Evolutionary conservation across 441 rosid species (phyloP).

Genomic region (Capsella rubella): DNA sequence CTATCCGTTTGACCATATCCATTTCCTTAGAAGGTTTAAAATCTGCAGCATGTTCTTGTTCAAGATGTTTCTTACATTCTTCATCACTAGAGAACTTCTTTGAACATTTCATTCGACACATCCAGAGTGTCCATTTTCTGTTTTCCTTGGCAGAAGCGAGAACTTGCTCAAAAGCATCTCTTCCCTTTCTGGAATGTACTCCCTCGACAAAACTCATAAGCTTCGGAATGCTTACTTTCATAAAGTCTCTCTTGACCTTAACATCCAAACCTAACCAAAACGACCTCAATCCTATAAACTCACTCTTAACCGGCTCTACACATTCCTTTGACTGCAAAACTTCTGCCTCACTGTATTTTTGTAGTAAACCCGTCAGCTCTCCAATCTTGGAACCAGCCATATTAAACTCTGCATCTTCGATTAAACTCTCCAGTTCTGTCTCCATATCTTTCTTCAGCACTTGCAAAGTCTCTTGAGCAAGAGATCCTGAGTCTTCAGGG

Average conservation of each 20-base stretch:
- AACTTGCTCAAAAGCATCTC: background rate
- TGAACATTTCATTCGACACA: background rate
- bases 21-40: background rate
- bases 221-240: slow-evolving; percentile 27
- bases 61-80: slow-evolving; percentile 14
- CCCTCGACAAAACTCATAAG: slow-evolving; percentile 8
- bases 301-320: background rate
- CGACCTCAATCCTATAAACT: slow-evolving; percentile 6
- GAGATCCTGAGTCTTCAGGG: background rate
- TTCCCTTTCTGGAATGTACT: background rate
- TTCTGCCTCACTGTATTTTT: background rate
- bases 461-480: background rate
- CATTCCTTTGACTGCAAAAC: background rate
- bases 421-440: background rate
- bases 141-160: slow-evolving; percentile 2
- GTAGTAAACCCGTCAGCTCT: background rate
- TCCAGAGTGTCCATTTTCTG: slow-evolving; percentile 15
- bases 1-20: background rate
- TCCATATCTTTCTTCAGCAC: background rate
- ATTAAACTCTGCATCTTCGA: background rate
- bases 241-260: slow-evolving; percentile 9
- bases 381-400: background rate
- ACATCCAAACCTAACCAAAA: slow-evolving; percentile 31
- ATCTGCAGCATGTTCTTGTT: slow-evolving; percentile 16
- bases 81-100: slow-evolving; percentile 3